phyloP scores from a whole-genome alignment of 495 filamentous ascomycete genomes.

The Penicillium egyptiacum region DNA sequence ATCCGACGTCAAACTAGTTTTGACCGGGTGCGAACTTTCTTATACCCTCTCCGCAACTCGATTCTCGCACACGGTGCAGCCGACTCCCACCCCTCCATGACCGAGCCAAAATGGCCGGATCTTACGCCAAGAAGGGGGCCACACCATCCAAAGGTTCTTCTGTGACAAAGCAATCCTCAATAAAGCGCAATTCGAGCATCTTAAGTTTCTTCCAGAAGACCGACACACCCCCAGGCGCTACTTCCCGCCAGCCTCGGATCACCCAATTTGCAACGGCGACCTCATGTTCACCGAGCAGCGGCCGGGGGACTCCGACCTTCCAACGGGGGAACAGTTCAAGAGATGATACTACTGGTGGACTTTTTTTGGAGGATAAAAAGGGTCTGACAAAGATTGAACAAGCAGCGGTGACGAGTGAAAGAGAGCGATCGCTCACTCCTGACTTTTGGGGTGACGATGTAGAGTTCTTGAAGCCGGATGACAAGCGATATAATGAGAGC shows the following conservation, averaged over 20 bases:
- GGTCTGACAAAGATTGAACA: conserved; percentile 18
- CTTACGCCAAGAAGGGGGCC: conserved; percentile 26
- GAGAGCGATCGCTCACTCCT: conserved; percentile 30
- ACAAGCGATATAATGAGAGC: conserved; percentile 32
- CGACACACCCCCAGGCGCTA: conserved; percentile 44
- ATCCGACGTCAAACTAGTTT: too few relatives aligned
- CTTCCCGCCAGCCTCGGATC: conserved; percentile 38
- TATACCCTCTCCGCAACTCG: neutral
- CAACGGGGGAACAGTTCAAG: conserved; percentile 13
- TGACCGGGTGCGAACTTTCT: neutral
- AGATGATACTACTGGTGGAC: conserved; percentile 29
- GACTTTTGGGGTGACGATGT: conserved; percentile 41
- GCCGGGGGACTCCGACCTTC: conserved; percentile 22
- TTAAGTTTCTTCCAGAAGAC: conserved; percentile 80
- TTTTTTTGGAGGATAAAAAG: conserved; percentile 49
- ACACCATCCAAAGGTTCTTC: conserved; percentile 30
- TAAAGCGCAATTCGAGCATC: conserved; percentile 70
- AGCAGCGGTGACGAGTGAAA: conserved; percentile 10
- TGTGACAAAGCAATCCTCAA: conserved; percentile 15
- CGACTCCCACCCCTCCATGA: neutral
- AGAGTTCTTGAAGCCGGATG: conserved; percentile 18
- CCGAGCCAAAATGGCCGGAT: conserved; percentile 23
- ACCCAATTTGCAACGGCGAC: conserved; percentile 40
- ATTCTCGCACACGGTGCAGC: neutral
- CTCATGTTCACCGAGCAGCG: conserved; percentile 23